Evolutionary conservation across 2,329 filamentous ascomycete genomes (phyloP).

Genomic region (Elsinoe perseae): DNA sequence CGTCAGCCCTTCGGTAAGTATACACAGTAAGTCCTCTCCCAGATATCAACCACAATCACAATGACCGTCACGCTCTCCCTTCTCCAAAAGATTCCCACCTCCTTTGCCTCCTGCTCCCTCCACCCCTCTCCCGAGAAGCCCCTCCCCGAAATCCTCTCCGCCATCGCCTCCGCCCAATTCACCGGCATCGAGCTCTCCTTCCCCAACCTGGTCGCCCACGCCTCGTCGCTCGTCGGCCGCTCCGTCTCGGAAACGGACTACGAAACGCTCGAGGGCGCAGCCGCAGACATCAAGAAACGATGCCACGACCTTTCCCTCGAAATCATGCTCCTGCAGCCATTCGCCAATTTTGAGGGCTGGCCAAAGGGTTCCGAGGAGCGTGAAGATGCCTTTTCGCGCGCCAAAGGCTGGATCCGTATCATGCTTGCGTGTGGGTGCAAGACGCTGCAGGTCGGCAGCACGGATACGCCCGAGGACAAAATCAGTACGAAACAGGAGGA

Average conservation of each 20-base stretch:
- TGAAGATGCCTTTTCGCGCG: conserved; percentile 55
- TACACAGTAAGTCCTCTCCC: background rate
- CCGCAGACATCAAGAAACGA: conserved; percentile 46
- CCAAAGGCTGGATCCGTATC: conserved; percentile 59
- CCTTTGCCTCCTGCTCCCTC: conserved; percentile 52
- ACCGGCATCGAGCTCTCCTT: conserved; percentile 65
- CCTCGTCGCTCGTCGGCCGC: conserved; percentile 38
- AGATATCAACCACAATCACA: background rate
- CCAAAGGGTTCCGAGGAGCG: conserved; percentile 49
- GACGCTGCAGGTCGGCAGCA: conserved; percentile 61
- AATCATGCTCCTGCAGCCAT: conserved; percentile 67
- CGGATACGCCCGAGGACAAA: conserved; percentile 50
- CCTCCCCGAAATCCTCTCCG: conserved; percentile 53
- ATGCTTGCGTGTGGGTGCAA: conserved; percentile 64
- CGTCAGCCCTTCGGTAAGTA: background rate
- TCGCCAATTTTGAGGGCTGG: conserved; percentile 73
- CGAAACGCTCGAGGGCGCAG: conserved; percentile 48
- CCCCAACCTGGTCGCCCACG: conserved; percentile 61
- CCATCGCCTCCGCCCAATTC: conserved; percentile 59
- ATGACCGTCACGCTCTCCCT: conserved; percentile 23
- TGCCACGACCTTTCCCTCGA: conserved; percentile 49
- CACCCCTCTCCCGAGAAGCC: conserved; percentile 42
- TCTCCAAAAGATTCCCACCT: conserved; percentile 39
- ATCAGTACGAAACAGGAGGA: conserved; percentile 45
- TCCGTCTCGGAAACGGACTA: conserved; percentile 53